Base-by-base conservation (phyloP, 78 protist species). In the Ministeria vibrans region DNA sequence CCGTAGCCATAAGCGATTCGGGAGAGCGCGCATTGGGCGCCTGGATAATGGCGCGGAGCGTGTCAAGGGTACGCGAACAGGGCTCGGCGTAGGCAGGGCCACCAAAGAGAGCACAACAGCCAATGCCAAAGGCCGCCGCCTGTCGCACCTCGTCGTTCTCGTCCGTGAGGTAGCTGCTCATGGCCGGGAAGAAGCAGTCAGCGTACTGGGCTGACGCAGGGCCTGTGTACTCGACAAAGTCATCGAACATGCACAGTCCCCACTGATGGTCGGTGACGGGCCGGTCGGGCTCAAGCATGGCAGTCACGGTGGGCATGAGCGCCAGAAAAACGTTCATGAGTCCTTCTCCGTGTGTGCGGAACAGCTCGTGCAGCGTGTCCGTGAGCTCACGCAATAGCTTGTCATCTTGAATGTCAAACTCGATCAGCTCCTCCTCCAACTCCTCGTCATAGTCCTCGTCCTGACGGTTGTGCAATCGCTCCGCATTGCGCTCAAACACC, bases 51-150 rank as follows among this genome's bases (percentile, higher is more conserved):
- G 13, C 59, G 28, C 62, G 15, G 9, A 69, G 20, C 20, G n/a
- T n/a, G n/a, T n/a, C n/a, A n/a, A n/a, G n/a, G n/a, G n/a, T n/a
- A n/a, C n/a, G n/a, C n/a, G n/a, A n/a, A n/a, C n/a, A n/a, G n/a
- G n/a, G n/a, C 30, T 61, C 68, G 9, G 36, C 34, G 45, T 81
- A 86, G 7, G 68, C 51, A n/a, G 78, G 77, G 34, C 85, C 87
- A n/a, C 86, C 91, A 55, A 32, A 46, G 84, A 81, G 75, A 22
- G 92, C 93, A 39, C 82, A 71, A 27, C 79, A 59, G 32, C 92
- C 96, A 18, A 91, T 28, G 46, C 94, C 96, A 62, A 80, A 91
- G 3, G 70, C 90, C n/a, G 94, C 85, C 25, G 93, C 87, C 68
- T 93, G 96, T 1, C 84, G 76, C 49, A 89, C 84, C 2, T 86